These are phyloP conservation scores for Rhizopogon roseolus DNA, from an alignment of 768 basidiomycete species.

Conservation along the genomic window DNA sequence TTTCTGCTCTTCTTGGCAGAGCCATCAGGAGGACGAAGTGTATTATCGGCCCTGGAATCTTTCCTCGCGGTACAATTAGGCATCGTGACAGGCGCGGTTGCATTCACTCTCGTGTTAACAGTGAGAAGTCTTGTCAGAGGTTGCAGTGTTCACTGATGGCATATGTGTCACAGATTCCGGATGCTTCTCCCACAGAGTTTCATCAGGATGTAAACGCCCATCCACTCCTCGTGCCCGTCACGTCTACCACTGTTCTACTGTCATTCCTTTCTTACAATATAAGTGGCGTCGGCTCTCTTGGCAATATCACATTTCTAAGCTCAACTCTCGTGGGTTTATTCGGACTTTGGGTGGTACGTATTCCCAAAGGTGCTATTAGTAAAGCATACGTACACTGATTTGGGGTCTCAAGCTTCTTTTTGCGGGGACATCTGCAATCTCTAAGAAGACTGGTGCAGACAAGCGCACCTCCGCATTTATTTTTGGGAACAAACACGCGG, in stretches of 20 bases:
- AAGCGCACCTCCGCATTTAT: constrained; percentile 77
- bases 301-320: constrained; percentile 45
- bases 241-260: constrained; percentile 46
- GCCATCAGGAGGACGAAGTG: constrained; percentile 33
- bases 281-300: constrained; percentile 49
- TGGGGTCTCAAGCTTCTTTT: constrained; percentile 49
- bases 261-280: constrained; percentile 68
- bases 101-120: constrained; percentile 54
- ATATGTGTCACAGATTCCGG: constrained; percentile 36
- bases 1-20: constrained; percentile 65
- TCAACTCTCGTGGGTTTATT: constrained; percentile 52
- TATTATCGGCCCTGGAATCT: constrained; percentile 61
- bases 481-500: constrained; percentile 69
- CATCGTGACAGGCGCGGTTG: constrained; percentile 51
- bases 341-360: constrained; percentile 69
- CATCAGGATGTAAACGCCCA: constrained; percentile 33
- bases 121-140: constrained; percentile 29
- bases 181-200: constrained; percentile 27
- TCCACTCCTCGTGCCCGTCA: constrained; percentile 61
- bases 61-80: constrained; percentile 69
- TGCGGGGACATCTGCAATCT: constrained; percentile 47
- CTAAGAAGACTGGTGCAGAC: constrained; percentile 76
- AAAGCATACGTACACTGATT: constrained; percentile 5
- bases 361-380: constrained; percentile 7
- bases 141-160: not conserved